Percentiles rank a stretch among this genome's conserved stretches.
phyloP scores from a whole-genome alignment of 257 asterid genomes.

The Ballota nigra region DNA sequence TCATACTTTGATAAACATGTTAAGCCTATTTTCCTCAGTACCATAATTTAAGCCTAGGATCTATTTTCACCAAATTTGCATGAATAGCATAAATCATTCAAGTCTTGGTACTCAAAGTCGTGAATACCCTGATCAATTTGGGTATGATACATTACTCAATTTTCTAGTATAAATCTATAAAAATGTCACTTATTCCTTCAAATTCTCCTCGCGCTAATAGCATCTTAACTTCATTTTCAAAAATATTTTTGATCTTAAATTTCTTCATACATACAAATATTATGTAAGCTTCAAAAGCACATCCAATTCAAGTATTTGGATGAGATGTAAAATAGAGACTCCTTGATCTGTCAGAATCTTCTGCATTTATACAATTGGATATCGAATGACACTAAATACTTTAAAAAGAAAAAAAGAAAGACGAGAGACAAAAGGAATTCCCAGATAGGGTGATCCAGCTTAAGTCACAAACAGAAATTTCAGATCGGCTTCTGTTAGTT shows the following conservation, averaged over 20 bases:
- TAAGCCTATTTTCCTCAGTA: neutral
- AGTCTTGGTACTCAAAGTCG: too few relatives aligned
- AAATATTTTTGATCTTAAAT: neutral
- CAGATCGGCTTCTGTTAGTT: conserved; percentile 81
- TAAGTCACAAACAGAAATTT: conserved; percentile 68
- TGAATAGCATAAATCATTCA: conserved; percentile 11
- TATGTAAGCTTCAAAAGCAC: neutral
- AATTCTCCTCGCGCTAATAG: too few relatives aligned
- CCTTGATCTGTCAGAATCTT: neutral
- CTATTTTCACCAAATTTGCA: conserved; percentile 29
- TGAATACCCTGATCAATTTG: too few relatives aligned
- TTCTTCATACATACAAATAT: neutral
- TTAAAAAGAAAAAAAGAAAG: too few relatives aligned
- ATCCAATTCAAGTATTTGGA: neutral
- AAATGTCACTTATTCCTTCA: too few relatives aligned
- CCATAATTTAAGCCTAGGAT: conserved; percentile 23
- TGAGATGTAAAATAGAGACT: neutral
- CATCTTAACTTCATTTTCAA: too few relatives aligned
- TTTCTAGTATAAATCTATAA: too few relatives aligned
- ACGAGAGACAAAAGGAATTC: neutral
- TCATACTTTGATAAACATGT: neutral
- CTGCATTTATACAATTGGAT: neutral
- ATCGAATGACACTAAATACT: conserved; percentile 3
- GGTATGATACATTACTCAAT: too few relatives aligned
- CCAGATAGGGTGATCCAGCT: conserved; percentile 4